A percentile compares a stretch with the other conserved stretches of the same genome.
Evolutionary conservation across 306 rosid genomes (phyloP).

Genomic region (Dryas octopetala): DNA sequence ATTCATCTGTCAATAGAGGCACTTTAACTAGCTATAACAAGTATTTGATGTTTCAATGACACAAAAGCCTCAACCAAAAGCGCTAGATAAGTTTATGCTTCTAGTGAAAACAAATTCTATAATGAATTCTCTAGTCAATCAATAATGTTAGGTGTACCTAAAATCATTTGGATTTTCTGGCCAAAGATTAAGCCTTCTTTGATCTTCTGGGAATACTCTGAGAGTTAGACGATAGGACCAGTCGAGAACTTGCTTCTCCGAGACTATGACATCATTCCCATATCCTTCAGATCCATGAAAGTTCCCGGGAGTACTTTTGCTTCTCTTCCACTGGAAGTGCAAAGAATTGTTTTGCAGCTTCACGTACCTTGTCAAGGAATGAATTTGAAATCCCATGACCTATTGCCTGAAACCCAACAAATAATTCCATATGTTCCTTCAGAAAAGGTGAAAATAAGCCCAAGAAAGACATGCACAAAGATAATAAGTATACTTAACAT

Average conservation of each 20-base stretch:
- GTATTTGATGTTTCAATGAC: too few species aligned
- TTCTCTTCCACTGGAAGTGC: too few species aligned
- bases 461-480: background rate
- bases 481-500: too few species aligned
- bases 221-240: conserved; percentile 70
- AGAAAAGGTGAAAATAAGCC: too few species aligned
- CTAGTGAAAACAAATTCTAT: background rate
- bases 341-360: conserved; percentile 52
- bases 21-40: background rate
- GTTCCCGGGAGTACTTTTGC: conserved; percentile 44
- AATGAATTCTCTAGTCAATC: background rate
- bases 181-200: conserved; percentile 53
- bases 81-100: too few species aligned
- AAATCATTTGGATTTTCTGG: conserved; percentile 53
- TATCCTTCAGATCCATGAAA: conserved; percentile 54
- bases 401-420: conserved; percentile 42
- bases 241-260: conserved; percentile 59
- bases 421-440: background rate
- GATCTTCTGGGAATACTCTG: conserved; percentile 46
- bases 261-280: conserved; percentile 55
- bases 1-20: too few species aligned
- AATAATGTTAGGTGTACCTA: conserved; percentile 33
- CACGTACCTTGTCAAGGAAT: conserved; percentile 55
- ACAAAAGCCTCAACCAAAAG: too few species aligned
- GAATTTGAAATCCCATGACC: conserved; percentile 65